A percentile compares a stretch with the other conserved stretches of the same genome.
Conservation (phyloP, 345 rosid species). For the Citrus unshiu region DNA sequence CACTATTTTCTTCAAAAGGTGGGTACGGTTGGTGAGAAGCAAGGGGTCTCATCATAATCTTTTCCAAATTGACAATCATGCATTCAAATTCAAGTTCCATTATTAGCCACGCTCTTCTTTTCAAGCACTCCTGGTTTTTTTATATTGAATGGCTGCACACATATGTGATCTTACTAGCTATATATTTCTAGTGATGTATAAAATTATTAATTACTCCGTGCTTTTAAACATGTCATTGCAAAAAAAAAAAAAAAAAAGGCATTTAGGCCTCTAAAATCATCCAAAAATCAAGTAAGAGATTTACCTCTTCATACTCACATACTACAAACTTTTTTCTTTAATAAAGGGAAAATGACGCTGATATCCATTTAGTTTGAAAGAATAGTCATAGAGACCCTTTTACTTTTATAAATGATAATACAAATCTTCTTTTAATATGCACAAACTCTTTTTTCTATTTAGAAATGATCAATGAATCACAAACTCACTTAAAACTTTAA, state of each 20-base stretch:
- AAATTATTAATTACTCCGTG: not conserved
- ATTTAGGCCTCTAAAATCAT: not conserved
- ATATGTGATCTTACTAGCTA: not conserved
- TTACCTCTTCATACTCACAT: fast-evolving
- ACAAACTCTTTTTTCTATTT: too few species aligned
- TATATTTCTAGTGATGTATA: not conserved
- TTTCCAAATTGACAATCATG: not conserved
- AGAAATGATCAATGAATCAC: too few species aligned
- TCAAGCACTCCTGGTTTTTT: not conserved
- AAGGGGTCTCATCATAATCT: constrained; percentile 24
- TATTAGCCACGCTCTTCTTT: not conserved
- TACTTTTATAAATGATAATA: too few species aligned
- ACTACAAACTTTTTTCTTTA: too few species aligned
- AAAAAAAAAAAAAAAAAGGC: too few species aligned
- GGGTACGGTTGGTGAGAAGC: constrained; percentile 37
- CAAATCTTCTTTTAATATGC: too few species aligned
- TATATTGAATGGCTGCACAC: not conserved
- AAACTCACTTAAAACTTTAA: fast-evolving
- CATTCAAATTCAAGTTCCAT: constrained; percentile 11
- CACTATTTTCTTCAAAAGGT: constrained; percentile 1
- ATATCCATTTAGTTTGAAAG: too few species aligned
- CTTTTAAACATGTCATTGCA: not conserved
- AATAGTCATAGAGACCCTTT: too few species aligned
- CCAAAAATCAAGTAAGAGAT: not conserved
- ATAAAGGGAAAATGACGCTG: too few species aligned